phyloP scores from a whole-genome alignment of 2,329 filamentous ascomycete species.

The Hypomyces perniciosus region DNA sequence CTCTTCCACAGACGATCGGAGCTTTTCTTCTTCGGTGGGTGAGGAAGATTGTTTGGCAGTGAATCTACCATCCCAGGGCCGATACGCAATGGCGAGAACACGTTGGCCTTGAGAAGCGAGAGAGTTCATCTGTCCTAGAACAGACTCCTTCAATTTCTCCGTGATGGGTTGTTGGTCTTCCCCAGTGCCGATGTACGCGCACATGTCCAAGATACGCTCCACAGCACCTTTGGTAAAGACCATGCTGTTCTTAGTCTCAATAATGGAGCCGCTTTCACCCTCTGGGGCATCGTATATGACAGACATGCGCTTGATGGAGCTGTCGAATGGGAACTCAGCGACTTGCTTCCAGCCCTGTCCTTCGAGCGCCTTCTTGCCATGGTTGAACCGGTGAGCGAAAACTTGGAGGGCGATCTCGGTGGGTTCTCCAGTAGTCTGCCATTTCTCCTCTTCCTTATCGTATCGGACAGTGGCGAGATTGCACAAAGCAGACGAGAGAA shows the following conservation, averaged over 20 bases:
- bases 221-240: slow-evolving; percentile 59
- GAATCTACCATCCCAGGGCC: slow-evolving; percentile 49
- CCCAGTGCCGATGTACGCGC: slow-evolving; percentile 41
- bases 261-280: slow-evolving; percentile 32
- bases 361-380: slow-evolving; percentile 49
- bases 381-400: slow-evolving; percentile 62
- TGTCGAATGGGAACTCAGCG: slow-evolving; percentile 74
- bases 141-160: slow-evolving; percentile 42
- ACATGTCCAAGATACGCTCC: slow-evolving; percentile 54
- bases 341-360: slow-evolving; percentile 54
- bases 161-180: slow-evolving; percentile 40
- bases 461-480: slow-evolving; percentile 57
- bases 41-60: slow-evolving; percentile 27
- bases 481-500: slow-evolving; percentile 55
- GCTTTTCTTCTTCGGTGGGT: slow-evolving; percentile 35
- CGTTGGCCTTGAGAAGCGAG: slow-evolving; percentile 65
- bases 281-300: slow-evolving; percentile 57
- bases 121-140: slow-evolving; percentile 49
- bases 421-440: slow-evolving; percentile 64
- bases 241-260: slow-evolving; percentile 40
- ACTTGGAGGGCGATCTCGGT: slow-evolving; percentile 74
- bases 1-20: slow-evolving; percentile 59
- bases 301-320: slow-evolving; percentile 72
- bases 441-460: slow-evolving; percentile 48
- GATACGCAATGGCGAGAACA: slow-evolving; percentile 65